Evolutionary conservation across 2,329 filamentous ascomycete species (phyloP), one percentile per base, ranked within the genome.

Genomic region (Fusarium caatingaense): DNA sequence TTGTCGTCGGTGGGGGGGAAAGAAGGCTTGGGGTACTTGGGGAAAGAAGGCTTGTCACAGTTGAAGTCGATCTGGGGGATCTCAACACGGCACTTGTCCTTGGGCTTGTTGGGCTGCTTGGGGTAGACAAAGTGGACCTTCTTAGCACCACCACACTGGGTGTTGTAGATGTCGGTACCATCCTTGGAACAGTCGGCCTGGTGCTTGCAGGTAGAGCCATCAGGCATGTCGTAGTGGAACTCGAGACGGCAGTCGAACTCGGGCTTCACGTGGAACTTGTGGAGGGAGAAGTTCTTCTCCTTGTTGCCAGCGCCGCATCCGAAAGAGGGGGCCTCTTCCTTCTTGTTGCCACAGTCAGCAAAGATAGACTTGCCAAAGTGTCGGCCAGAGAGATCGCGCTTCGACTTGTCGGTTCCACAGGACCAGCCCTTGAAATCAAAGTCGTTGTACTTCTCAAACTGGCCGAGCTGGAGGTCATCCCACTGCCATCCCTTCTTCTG

Each of bases 61-160:
- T 94, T 88, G 81, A 95, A 97, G 73, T 84, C 86, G 74, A 97
- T 88, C 78, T 85, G 86, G 82, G 92, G 91, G 74, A 96, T 87
- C 74, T 90, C 89, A 74, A 97, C 86, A 74, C 87, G 86, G 84
- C 93, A 96, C 74, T 81, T 82, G 50, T 85, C 81, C 78, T 88
- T 85, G 60, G 64, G 78, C 76, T 86, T 85, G 68, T 85, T 79
- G 34, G 67, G 67, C 77, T 91, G 88, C 62, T 87, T 80, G 69
- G 87, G 86, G 80, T 85, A 89, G 78, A 89, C 82, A 78, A 98
- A 90, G 57, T 88, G 89, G 66, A 98, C 93, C 61, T 89, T 90
- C 78, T 87, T 93, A 71, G 95, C 94, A 81, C 94, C 94, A 88
- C 94, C 95, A 79, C 95, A 98, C 86, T 98, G 93, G 66, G 84